Evolutionary conservation across 2,329 filamentous ascomycete species (phyloP).

Genomic region (Chrysoporthe austroafricana): DNA sequence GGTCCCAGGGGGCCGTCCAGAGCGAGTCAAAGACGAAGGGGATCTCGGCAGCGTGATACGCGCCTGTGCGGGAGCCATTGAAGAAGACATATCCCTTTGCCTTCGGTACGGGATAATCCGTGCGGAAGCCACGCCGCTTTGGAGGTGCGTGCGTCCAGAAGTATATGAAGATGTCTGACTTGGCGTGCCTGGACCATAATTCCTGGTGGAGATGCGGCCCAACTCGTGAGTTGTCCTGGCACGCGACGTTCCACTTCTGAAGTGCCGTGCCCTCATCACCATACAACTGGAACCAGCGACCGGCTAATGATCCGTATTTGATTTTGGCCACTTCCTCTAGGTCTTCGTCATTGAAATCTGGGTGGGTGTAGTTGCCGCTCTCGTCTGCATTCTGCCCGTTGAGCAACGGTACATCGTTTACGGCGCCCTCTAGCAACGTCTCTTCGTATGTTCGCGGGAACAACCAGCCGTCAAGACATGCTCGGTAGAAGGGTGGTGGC

Average conservation of each 20-base stretch:
- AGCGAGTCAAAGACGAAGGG: slow-evolving; percentile 12
- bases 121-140: slow-evolving; percentile 21
- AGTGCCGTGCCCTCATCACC: slow-evolving; percentile 34
- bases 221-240: slow-evolving; percentile 7
- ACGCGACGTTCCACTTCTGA: slow-evolving; percentile 35
- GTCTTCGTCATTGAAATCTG: slow-evolving; percentile 22
- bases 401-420: slow-evolving; percentile 17
- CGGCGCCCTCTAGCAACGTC: slow-evolving; percentile 3
- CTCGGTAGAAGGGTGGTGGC: slow-evolving; percentile 10
- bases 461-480: slow-evolving; percentile 18
- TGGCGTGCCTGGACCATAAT: slow-evolving; percentile 35
- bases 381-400: slow-evolving; percentile 18
- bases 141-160: slow-evolving; percentile 38
- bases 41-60: slow-evolving; percentile 6
- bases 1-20: slow-evolving; percentile 1
- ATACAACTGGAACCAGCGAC: slow-evolving; percentile 34
- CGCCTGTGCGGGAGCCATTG: slow-evolving; percentile 5
- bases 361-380: slow-evolving; percentile 21
- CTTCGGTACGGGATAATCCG: slow-evolving; percentile 3
- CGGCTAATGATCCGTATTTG: slow-evolving; percentile 4
- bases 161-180: slow-evolving; percentile 36
- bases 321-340: slow-evolving; percentile 27
- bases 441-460: slow-evolving; percentile 17
- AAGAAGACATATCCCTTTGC: slow-evolving; percentile 6
- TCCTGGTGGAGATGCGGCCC: slow-evolving; percentile 19